Percentiles rank a stretch among this genome's conserved stretches.
Evolutionary conservation across 257 asterid species (phyloP).

Genomic region (Oldenlandia corymbosa): DNA sequence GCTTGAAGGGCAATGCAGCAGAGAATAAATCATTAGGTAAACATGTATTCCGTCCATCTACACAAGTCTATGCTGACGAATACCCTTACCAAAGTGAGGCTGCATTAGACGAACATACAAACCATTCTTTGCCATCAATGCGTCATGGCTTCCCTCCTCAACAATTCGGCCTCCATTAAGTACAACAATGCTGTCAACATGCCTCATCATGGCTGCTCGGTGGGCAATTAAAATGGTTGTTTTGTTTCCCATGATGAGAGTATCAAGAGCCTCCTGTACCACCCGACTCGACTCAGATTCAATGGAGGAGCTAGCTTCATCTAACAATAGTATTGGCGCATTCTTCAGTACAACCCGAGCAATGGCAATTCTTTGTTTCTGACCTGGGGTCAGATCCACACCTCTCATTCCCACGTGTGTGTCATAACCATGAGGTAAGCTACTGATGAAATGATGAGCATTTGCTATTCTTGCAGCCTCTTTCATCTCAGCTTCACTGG

Average conservation of each 20-base stretch:
- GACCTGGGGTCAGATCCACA: slow-evolving; percentile 98
- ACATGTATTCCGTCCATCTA: slow-evolving; percentile 18
- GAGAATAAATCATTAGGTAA: not conserved
- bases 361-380: slow-evolving; percentile 92
- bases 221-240: slow-evolving; percentile 94
- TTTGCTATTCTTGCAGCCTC: slow-evolving; percentile 99
- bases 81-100: slow-evolving; percentile 91
- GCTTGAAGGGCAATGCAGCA: not conserved
- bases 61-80: slow-evolving; percentile 52
- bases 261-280: slow-evolving; percentile 94
- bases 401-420: slow-evolving; percentile 99
- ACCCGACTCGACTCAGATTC: slow-evolving; percentile 97
- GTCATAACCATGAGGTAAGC: slow-evolving; percentile 99
- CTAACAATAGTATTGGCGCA: slow-evolving; percentile 88
- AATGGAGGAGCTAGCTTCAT: slow-evolving; percentile 95
- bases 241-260: slow-evolving; percentile 95
- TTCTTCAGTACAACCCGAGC: slow-evolving; percentile 89
- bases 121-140: slow-evolving; percentile 67
- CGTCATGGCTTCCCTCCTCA: slow-evolving; percentile 91
- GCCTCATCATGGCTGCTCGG: slow-evolving; percentile 99
- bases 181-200: slow-evolving; percentile 91
- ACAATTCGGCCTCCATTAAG: slow-evolving; percentile 95
- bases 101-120: slow-evolving; percentile 94
- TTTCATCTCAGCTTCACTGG: slow-evolving; percentile 99
- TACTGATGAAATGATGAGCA: slow-evolving; percentile 98